Evolutionary conservation across 768 basidiomycete species (phyloP).

Genomic region (Mycena polygramma): DNA sequence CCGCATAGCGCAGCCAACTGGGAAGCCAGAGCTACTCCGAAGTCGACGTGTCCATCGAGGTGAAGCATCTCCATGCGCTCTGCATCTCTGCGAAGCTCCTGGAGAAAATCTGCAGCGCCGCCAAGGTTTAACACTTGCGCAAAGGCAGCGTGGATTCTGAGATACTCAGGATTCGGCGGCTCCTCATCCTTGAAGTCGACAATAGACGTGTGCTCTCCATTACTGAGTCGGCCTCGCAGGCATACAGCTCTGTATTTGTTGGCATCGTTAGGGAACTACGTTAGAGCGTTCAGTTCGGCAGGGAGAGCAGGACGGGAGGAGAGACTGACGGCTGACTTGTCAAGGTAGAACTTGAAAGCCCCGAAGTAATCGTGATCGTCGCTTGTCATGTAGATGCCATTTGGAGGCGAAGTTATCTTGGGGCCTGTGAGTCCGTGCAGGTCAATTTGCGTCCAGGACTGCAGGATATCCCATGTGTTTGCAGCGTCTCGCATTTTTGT

Average conservation of each 20-base stretch:
- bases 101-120: slow-evolving; percentile 9
- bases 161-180: slow-evolving; percentile 22
- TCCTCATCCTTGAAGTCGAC: slow-evolving; percentile 13
- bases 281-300: background rate
- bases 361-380: slow-evolving; percentile 22
- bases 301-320: background rate
- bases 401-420: slow-evolving; percentile 8
- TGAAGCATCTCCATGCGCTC: slow-evolving; percentile 20
- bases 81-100: slow-evolving; percentile 17
- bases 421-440: slow-evolving; percentile 3
- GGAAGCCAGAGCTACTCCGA: slow-evolving; percentile 14
- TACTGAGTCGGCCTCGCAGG: slow-evolving; percentile 15
- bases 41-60: slow-evolving; percentile 5
- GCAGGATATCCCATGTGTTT: slow-evolving; percentile 19
- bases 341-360: slow-evolving; percentile 24
- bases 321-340: slow-evolving; percentile 2
- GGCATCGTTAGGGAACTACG: slow-evolving; percentile 18
- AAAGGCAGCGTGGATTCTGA: slow-evolving; percentile 17
- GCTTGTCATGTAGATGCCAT: slow-evolving; percentile 25
- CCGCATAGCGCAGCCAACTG: slow-evolving; percentile 11
- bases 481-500: slow-evolving; percentile 12
- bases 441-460: slow-evolving; percentile 24
- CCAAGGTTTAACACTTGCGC: slow-evolving; percentile 10
- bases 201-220: slow-evolving; percentile 11
- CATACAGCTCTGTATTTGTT: slow-evolving; percentile 20